Percentiles rank a stretch among this genome's conserved stretches.
phyloP scores from a whole-genome alignment of 495 filamentous ascomycete species.

The Tuber melanosporum region DNA sequence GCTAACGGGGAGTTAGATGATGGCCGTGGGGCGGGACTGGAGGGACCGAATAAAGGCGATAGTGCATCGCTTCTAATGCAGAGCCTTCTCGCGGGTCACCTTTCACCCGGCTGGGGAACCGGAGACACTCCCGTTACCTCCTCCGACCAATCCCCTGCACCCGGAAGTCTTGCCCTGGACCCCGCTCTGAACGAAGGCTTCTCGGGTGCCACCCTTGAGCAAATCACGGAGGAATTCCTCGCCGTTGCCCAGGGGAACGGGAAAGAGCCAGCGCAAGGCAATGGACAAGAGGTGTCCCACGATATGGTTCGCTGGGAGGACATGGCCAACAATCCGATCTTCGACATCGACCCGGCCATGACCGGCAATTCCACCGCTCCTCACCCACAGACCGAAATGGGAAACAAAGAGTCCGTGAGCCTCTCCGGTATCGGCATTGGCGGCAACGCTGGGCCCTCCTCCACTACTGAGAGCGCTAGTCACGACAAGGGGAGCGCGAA shows the following conservation, averaged over 20 bases:
- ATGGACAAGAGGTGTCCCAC: slow-evolving; percentile 21
- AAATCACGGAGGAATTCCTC: slow-evolving; percentile 38
- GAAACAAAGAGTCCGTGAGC: not conserved
- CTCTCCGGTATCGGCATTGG: not conserved
- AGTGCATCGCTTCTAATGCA: slow-evolving; percentile 33
- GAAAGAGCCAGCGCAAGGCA: slow-evolving; percentile 22
- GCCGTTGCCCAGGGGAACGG: slow-evolving; percentile 29
- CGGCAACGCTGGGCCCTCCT: not conserved
- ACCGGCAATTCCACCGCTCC: not conserved
- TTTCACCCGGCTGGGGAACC: slow-evolving; percentile 28
- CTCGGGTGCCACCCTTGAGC: slow-evolving; percentile 31
- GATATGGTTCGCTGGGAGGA: slow-evolving; percentile 41
- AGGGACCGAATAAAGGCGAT: slow-evolving; percentile 33
- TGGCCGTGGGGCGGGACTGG: slow-evolving; percentile 23
- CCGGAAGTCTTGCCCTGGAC: slow-evolving; percentile 36
- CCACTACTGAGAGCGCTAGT: not conserved
- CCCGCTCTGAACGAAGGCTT: slow-evolving; percentile 37
- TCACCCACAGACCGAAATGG: not conserved
- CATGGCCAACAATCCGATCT: slow-evolving; percentile 40
- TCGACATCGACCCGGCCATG: slow-evolving; percentile 37
- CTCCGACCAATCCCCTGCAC: slow-evolving; percentile 39
- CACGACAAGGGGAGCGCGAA: not conserved
- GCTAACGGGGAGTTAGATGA: slow-evolving; percentile 22
- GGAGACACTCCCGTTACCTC: slow-evolving; percentile 26
- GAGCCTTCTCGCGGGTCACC: slow-evolving; percentile 31